Evolutionary conservation across 2,329 filamentous ascomycete genomes (phyloP), one percentile per base, ranked within the genome.

Genomic region (Diaporthe velutina): DNA sequence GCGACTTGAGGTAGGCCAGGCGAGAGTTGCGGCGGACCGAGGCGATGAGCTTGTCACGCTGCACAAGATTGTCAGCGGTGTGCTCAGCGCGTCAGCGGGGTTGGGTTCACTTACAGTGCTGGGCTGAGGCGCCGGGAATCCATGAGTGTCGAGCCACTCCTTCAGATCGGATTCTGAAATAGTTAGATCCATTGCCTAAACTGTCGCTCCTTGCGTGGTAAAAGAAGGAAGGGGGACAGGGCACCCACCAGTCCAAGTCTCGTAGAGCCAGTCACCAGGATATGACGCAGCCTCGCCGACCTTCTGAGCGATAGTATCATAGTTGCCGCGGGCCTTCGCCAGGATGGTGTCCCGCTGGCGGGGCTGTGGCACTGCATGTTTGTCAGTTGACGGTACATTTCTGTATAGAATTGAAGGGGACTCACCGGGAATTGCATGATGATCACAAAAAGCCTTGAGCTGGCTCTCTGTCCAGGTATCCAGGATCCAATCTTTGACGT

Each of bases 391-490:
- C 48, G 13, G 15, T 17, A 17, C 33, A 8, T 33, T 5, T 15
- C 4, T 19, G 28, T 15, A 33, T 17, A n/a, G 12, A 5, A 40
- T 42, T 28, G n/a, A 9, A 28, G n/a, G 4, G 33, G 6, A 77
- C 83, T 55, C 83, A 90, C 88, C 88, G 74, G 95, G 94, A 80
- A 99, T 95, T 77, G 90, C 90, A 83, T 98, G 91, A 83, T 93
- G 93, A 84, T 98, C 96, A 77, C 95, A 93, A 85, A 98, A 98
- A 2, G 94, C 87, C 89, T 98, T 98, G 78, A 99, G 89, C 83
- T 97, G 93, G 78, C 95, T 98, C 74, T 98, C 96, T 78, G 93
- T 93, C 95, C 96, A 98, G 75, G 94, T 97, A 82, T 98, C 95
- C 81, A 98, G 93, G 79, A 98, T 94, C 97, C 97, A 98, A 80